These are phyloP conservation scores for Hippophae gyantsensis DNA, from an alignment of 306 rosid genomes.

Conservation along the genomic window DNA sequence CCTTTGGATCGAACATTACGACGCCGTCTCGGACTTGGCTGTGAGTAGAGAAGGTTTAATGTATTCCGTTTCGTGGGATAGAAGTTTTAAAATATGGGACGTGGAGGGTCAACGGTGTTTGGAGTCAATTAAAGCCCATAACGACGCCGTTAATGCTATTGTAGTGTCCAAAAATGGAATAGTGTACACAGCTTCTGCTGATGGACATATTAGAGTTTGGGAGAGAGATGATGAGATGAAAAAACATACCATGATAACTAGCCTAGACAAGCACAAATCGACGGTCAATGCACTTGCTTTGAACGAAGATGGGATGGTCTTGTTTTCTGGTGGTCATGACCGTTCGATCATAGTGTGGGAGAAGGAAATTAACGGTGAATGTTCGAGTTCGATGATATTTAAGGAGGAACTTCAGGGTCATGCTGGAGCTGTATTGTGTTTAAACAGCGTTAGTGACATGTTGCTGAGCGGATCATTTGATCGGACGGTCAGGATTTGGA, in stretches of 20 bases:
- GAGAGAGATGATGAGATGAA: constrained; percentile 25
- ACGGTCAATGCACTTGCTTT: constrained; percentile 16
- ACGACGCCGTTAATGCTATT: constrained; percentile 54
- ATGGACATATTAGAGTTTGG: constrained; percentile 47
- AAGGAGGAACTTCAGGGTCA: constrained; percentile 39
- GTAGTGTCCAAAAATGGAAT: constrained; percentile 28
- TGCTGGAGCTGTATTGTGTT: constrained; percentile 39
- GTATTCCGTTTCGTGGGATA: constrained; percentile 63
- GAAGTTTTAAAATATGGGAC: constrained; percentile 50
- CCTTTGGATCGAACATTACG: constrained; percentile 56
- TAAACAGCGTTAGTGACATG: constrained; percentile 26
- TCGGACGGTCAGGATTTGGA: constrained; percentile 60
- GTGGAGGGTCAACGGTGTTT: constrained; percentile 28
- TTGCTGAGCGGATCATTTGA: constrained; percentile 53
- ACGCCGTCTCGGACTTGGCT: constrained; percentile 41
- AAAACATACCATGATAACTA: background rate
- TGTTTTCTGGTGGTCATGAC: constrained; percentile 17
- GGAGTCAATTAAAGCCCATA: constrained; percentile 52
- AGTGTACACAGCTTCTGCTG: constrained; percentile 57
- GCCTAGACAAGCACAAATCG: constrained; percentile 15
- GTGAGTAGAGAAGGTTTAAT: constrained; percentile 20
- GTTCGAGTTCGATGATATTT: constrained; percentile 9
- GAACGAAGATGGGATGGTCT: constrained; percentile 3
- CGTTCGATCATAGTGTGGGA: constrained; percentile 14
- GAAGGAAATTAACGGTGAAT: constrained; percentile 20